A percentile compares a stretch with the other conserved stretches of the same genome.
phyloP scores from a whole-genome alignment of 345 rosid species.

The Aethionema arabicum region DNA sequence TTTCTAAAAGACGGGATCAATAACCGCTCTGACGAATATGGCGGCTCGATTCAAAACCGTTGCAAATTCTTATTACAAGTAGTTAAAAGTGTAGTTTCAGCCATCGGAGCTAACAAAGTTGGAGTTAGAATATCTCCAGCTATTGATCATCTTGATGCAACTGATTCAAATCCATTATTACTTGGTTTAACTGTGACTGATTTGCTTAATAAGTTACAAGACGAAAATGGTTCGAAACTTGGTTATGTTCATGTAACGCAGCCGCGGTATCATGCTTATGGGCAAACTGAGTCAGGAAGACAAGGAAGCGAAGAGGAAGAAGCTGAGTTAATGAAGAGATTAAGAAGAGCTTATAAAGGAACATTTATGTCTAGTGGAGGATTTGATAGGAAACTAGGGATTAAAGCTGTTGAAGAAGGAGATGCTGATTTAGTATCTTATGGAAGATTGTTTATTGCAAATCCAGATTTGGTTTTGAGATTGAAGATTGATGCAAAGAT shows the following conservation, averaged over 20 bases:
- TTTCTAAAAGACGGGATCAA: constrained; percentile 81
- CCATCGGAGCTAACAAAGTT: constrained; percentile 58
- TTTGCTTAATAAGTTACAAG: constrained; percentile 61
- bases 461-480: constrained; percentile 73
- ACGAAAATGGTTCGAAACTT: constrained; percentile 48
- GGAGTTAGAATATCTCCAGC: constrained; percentile 81
- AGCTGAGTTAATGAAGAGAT: constrained; percentile 49
- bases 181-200: constrained; percentile 65
- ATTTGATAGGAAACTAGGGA: constrained; percentile 64
- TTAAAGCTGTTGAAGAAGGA: constrained; percentile 60
- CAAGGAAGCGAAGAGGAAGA: constrained; percentile 64
- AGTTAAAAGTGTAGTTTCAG: constrained; percentile 51
- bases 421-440: constrained; percentile 76
- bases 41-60: constrained; percentile 65
- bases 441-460: constrained; percentile 79
- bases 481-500: constrained; percentile 55
- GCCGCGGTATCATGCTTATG: constrained; percentile 69
- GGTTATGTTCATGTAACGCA: constrained; percentile 81
- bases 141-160: constrained; percentile 73
- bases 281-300: constrained; percentile 58
- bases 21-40: constrained; percentile 73
- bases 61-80: constrained; percentile 67
- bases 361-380: constrained; percentile 81
- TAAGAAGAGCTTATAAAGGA: constrained; percentile 59
- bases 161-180: constrained; percentile 68